Evolutionary conservation across 2,329 filamentous ascomycete species (phyloP).

Genomic region (Dryadomyces quercus-mongolicae): DNA sequence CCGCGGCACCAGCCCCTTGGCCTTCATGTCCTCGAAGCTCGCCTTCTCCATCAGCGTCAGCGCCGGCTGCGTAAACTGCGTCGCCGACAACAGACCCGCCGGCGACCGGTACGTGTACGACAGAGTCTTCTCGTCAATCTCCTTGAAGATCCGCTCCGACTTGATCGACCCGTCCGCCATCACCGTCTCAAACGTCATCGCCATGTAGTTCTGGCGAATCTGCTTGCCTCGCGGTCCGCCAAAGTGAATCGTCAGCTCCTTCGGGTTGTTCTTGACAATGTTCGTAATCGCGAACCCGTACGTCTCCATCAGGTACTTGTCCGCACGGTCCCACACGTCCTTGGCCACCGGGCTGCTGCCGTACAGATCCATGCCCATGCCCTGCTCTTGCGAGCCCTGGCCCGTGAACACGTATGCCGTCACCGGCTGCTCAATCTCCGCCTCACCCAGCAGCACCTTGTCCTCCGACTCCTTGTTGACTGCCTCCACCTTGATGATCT

Average conservation of each 20-base stretch:
- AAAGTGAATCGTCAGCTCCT: conserved; percentile 97
- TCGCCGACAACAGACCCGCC: conserved; percentile 86
- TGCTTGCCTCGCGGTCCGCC: conserved; percentile 93
- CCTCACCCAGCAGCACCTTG: conserved; percentile 89
- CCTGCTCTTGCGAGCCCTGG: conserved; percentile 96
- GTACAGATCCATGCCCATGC: conserved; percentile 99
- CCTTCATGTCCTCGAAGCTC: conserved; percentile 96
- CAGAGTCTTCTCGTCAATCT: conserved; percentile 81
- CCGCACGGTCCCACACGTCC: conserved; percentile 95
- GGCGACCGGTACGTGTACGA: conserved; percentile 97
- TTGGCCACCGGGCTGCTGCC: conserved; percentile 85
- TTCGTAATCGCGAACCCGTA: conserved; percentile 98
- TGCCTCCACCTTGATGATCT: conserved; percentile 98
- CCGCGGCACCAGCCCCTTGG: conserved; percentile 88
- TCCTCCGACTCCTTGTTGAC: conserved; percentile 93
- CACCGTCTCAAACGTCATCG: conserved; percentile 99
- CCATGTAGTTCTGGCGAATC: conserved; percentile 98
- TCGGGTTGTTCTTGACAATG: conserved; percentile 99
- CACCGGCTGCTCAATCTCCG: conserved; percentile 93
- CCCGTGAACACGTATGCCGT: conserved; percentile 97
- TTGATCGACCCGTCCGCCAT: conserved; percentile 84
- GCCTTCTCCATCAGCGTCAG: conserved; percentile 99
- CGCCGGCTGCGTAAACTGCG: conserved; percentile 96
- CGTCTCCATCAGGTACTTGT: conserved; percentile 97
- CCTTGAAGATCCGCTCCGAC: conserved; percentile 99